Evolutionary conservation across 371 early-diverging fungal species (phyloP), one percentile per base, ranked within the genome.

Genomic region (Umbelopsis sp.): DNA sequence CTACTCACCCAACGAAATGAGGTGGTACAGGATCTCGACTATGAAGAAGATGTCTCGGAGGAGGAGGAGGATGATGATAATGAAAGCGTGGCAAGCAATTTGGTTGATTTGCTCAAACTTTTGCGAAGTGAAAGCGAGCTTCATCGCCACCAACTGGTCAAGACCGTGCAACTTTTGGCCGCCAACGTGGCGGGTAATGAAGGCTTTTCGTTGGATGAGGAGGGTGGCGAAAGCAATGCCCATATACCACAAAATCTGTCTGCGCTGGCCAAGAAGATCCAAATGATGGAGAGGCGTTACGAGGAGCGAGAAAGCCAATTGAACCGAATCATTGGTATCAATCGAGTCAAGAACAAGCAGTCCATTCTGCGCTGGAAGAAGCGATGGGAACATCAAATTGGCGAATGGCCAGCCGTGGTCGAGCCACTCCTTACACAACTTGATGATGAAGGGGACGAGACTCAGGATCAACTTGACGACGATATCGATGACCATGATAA

Each of bases 321-420:
- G 57, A 57, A 57, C n/a, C 29, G 35, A 10, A 57, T 57, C 14
- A 57, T 57, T 57, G 57, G 57, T 29, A 12, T 35, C 57, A 57
- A 57, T n/a, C 57, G 35, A n/a, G 7, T 18, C 7, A 57, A 57
- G 9, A 57, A 57, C 29, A 57, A 35, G 12, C 57, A 57, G 9
- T 29, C 29, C 29, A 18, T 57, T 12, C 35, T 57, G n/a, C 29
- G 35, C 18, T 57, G 57, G 57, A 57, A 57, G 18, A 57, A 35
- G 35, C 57, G 57, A 18, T 57, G 57, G 57, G 57, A 57, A 32
- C 29, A 57, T 32, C 32, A 57, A 57, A 35, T 35, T 35, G 35
- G 18, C 9, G 57, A 57, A 35, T 57, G 57, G 57, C 57, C 57
- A 16, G 35, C 11, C 32, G 57, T 29, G 4, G 57, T 57, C 10